Base-by-base conservation (phyloP, 2,329 filamentous ascomycete species). In the Coniella vitis region DNA sequence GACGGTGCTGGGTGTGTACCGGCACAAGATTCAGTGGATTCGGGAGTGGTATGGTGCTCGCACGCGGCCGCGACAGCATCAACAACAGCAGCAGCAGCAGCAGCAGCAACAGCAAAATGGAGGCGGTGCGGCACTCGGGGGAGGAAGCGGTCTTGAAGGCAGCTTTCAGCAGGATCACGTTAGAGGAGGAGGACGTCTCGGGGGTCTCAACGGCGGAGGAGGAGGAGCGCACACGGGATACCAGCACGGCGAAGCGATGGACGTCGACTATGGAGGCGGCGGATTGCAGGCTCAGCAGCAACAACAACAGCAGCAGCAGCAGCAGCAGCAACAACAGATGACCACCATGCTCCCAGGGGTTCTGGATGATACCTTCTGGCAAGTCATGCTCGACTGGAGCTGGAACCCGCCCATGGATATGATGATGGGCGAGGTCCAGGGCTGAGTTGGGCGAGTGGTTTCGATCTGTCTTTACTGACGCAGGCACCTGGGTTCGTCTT, bases 21-120 rank as follows among this genome's bases (percentile, higher is more conserved):
- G 60, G 35, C 64, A 64, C 44, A 69, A 67, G 49, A 46, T 68
- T 5, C 58, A 63, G 1, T 70, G 68, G 68, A 65, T 71, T 14
- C 55, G 63, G 16, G 62, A 66, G n/a, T 71, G 69, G 69, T 70
- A 64, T 38, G 12, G 45, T 2, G 39, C 39, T 29, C 21, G 40
- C 35, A 34, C 25, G 34, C 35, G 46, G 49, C 35, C 25, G 13
- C 3, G 25, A 4, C 29, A 31, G 37, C 37, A 38, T 13, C 31
- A 25, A 2, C 32, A 45, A 14, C 31, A 45, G 13, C 42, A 22
- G 14, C 41, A 19, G 9, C 31, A 20, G 17, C 31, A 43, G 34
- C 32, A 22, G 17, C 22, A 4, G 10, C 41, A 4, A 20, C 31
- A n/a, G 39, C 29, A 4, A 4, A 12, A 16, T 2, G 48, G 25